Evolutionary conservation across 73 alveolate genomes (phyloP).

Genomic region (Uronychia binucleata): DNA sequence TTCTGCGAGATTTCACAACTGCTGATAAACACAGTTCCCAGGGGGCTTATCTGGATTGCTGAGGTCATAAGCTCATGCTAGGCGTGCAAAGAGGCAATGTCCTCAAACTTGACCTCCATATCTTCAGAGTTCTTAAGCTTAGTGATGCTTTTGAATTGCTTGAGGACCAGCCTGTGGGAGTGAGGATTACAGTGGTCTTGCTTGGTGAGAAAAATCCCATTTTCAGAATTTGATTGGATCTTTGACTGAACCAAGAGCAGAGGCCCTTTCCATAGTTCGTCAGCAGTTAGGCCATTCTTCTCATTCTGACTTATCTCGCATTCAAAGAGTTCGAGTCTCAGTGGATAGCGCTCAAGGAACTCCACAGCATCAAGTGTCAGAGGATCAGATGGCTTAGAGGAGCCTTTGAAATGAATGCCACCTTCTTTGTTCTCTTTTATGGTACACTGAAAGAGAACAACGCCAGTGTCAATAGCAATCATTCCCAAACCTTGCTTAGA

Average conservation of each 20-base stretch:
- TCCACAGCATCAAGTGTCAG: not conserved
- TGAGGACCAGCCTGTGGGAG: not conserved
- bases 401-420: slow-evolving; percentile 33
- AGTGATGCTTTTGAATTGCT: not conserved
- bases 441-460: slow-evolving; percentile 1
- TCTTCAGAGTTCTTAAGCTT: no score
- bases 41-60: no score
- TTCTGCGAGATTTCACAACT: no score
- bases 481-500: slow-evolving; percentile 32
- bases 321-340: not conserved
- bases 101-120: no score
- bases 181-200: not conserved
- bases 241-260: slow-evolving; percentile 2
- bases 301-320: slow-evolving; percentile 14
- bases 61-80: no score
- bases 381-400: not conserved
- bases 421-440: slow-evolving; percentile 15
- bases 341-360: not conserved
- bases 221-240: slow-evolving; percentile 5
- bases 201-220: slow-evolving; percentile 6
- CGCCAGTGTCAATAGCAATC: slow-evolving; percentile 29
- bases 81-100: no score
- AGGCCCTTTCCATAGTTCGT: slow-evolving; percentile 24
- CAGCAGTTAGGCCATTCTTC: slow-evolving; percentile 29
- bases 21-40: no score